Evolutionary conservation across 2,329 filamentous ascomycete genomes (phyloP).

Genomic region (Orbilia quercus): DNA sequence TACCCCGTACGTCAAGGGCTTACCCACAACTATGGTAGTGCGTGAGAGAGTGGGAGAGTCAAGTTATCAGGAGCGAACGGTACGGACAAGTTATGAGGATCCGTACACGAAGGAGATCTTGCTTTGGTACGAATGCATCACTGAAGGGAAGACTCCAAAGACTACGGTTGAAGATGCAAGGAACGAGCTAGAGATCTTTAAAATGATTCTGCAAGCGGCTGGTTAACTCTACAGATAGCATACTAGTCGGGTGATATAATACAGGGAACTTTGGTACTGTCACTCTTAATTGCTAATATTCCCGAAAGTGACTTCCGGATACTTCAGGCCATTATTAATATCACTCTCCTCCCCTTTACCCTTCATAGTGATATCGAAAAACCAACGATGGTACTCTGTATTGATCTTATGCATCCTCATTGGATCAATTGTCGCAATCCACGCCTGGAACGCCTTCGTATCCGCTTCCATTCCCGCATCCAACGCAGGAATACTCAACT

Average conservation of each 20-base stretch:
- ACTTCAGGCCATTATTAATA: slow-evolving; percentile 8
- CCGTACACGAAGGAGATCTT: slow-evolving; percentile 63
- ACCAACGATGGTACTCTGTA: slow-evolving; percentile 25
- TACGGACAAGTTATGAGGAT: slow-evolving; percentile 66
- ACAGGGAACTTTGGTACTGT: too few relatives aligned
- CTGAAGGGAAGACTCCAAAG: slow-evolving; percentile 61
- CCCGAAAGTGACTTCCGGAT: slow-evolving; percentile 18
- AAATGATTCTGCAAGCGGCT: slow-evolving; percentile 56
- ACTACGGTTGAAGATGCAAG: slow-evolving; percentile 61
- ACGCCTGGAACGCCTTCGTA: slow-evolving; percentile 31
- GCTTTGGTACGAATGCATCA: slow-evolving; percentile 61
- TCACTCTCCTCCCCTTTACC: neutral
- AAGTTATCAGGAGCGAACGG: slow-evolving; percentile 63
- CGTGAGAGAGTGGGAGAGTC: slow-evolving; percentile 64
- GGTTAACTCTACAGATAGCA: too few relatives aligned
- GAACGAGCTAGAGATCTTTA: slow-evolving; percentile 59
- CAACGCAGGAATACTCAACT: slow-evolving; percentile 29
- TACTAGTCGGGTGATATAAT: too few relatives aligned
- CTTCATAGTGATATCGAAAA: slow-evolving; percentile 44
- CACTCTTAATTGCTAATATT: slow-evolving; percentile 12
- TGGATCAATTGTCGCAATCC: slow-evolving; percentile 20
- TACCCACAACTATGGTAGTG: slow-evolving; percentile 67
- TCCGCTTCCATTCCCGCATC: slow-evolving; percentile 18
- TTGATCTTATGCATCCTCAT: slow-evolving; percentile 34
- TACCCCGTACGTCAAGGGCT: slow-evolving; percentile 70